A percentile compares a stretch with the other conserved stretches of the same genome.
phyloP scores from a whole-genome alignment of 2,329 filamentous ascomycete species.

The Nakataea oryzae region DNA sequence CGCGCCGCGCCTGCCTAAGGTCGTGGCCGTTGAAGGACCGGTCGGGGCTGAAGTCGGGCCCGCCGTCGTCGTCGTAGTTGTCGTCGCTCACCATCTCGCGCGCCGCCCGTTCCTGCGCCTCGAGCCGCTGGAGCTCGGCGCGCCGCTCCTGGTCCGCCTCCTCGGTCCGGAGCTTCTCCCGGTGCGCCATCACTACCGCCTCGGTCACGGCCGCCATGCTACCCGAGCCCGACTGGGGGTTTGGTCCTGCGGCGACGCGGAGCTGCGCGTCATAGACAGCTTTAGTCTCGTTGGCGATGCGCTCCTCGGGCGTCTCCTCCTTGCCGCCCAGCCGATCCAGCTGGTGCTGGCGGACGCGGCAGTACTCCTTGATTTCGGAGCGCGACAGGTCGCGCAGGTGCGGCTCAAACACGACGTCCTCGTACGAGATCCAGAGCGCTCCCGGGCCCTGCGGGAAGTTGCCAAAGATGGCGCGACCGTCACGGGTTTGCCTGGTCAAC shows the following conservation, averaged over 20 bases:
- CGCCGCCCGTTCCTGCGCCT: slow-evolving; percentile 8
- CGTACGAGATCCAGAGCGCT: slow-evolving; percentile 51
- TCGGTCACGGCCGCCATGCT: slow-evolving; percentile 9
- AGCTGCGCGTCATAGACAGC: slow-evolving; percentile 39
- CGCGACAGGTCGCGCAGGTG: slow-evolving; percentile 41
- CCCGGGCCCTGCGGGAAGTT: slow-evolving; percentile 52
- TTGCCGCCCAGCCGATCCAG: slow-evolving; percentile 26
- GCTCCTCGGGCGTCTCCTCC: slow-evolving; percentile 37
- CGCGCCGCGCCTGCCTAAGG: slow-evolving; percentile 31
- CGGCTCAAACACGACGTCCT: slow-evolving; percentile 48
- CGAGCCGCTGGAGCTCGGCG: background rate
- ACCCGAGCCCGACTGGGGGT: background rate
- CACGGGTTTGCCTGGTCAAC: slow-evolving; percentile 47
- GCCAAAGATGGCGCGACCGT: slow-evolving; percentile 45
- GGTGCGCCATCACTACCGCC: slow-evolving; percentile 7
- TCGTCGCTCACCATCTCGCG: slow-evolving; percentile 7
- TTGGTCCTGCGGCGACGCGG: slow-evolving; percentile 11
- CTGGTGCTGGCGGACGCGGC: slow-evolving; percentile 48
- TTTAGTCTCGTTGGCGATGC: slow-evolving; percentile 36
- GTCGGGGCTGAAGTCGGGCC: background rate
- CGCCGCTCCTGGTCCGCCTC: background rate
- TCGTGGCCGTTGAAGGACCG: slow-evolving; percentile 19
- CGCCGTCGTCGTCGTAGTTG: slow-evolving; percentile 4
- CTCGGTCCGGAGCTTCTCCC: background rate
- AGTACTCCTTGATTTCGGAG: slow-evolving; percentile 53